Percentiles rank a stretch among this genome's conserved stretches.
phyloP scores from a whole-genome alignment of 1,139 yeast genomes.

The Meyerozyma smithsonii region DNA sequence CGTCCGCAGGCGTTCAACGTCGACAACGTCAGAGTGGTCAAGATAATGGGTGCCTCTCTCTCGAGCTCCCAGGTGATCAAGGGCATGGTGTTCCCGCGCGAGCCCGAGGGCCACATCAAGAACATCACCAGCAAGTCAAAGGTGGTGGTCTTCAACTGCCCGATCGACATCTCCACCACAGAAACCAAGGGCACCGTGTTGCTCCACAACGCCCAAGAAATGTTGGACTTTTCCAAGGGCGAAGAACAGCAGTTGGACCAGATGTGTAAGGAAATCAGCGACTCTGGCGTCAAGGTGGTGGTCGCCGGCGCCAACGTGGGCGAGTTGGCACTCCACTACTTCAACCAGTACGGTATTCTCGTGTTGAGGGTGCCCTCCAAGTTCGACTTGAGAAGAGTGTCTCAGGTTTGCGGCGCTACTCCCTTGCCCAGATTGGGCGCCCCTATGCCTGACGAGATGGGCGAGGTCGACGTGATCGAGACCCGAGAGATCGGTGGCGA shows the following conservation, averaged over 20 bases:
- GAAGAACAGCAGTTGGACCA: conserved; percentile 92
- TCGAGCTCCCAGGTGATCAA: conserved; percentile 73
- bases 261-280: conserved; percentile 77
- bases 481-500: conserved; percentile 96
- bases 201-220: conserved; percentile 92
- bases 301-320: conserved; percentile 93
- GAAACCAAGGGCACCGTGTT: conserved; percentile 97
- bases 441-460: conserved; percentile 93
- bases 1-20: conserved; percentile 68
- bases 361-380: conserved; percentile 89
- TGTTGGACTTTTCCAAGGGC: conserved; percentile 93
- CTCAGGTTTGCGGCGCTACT: conserved; percentile 97
- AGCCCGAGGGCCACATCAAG: conserved; percentile 88
- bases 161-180: conserved; percentile 89
- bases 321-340: conserved; percentile 86
- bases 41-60: conserved; percentile 89
- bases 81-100: conserved; percentile 98
- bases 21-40: conserved; percentile 90
- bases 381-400: conserved; percentile 87
- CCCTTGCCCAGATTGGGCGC: conserved; percentile 95
- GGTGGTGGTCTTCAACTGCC: conserved; percentile 91
- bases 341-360: conserved; percentile 79
- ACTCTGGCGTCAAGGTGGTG: conserved; percentile 81
- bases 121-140: conserved; percentile 57
- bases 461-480: conserved; percentile 81